Evolutionary conservation across 1,284 basidiomycete genomes (phyloP).

Genomic region (Heimioporus retisporus): DNA sequence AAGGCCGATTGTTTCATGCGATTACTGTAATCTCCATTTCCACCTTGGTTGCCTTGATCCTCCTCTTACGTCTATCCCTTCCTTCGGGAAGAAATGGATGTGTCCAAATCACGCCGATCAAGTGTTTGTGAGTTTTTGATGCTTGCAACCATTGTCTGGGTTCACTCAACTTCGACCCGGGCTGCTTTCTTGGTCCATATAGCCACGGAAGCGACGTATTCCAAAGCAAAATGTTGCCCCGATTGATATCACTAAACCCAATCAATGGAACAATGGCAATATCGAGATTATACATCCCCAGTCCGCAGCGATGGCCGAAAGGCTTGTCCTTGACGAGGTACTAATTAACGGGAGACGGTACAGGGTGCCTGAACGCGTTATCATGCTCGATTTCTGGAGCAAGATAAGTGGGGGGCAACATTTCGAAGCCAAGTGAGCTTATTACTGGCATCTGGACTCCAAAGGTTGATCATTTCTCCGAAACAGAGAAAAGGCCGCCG

Average conservation of each 20-base stretch:
- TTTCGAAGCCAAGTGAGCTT: conserved; percentile 54
- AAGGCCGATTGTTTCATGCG: conserved; percentile 90
- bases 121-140: conserved; percentile 65
- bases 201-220: conserved; percentile 83
- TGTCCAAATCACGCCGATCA: conserved; percentile 96
- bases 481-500: conserved; percentile 51
- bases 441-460: not conserved
- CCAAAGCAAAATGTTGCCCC: conserved; percentile 75
- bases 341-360: conserved; percentile 89
- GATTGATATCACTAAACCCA: conserved; percentile 77
- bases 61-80: conserved; percentile 89
- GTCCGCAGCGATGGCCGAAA: conserved; percentile 53
- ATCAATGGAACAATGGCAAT: conserved; percentile 91
- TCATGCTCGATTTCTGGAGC: conserved; percentile 96
- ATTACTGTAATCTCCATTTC: conserved; percentile 97
- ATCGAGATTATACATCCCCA: conserved; percentile 87
- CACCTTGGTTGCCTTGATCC: conserved; percentile 98
- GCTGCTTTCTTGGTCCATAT: conserved; percentile 20
- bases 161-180: conserved; percentile 16
- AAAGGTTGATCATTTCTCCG: conserved; percentile 6
- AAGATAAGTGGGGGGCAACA: conserved; percentile 68
- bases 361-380: conserved; percentile 93
- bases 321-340: conserved; percentile 76
- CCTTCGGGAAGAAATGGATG: conserved; percentile 96
- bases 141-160: conserved; percentile 11